phyloP scores from a whole-genome alignment of 1,284 basidiomycete genomes.

The Cutaneotrichosporon spelunceum region DNA sequence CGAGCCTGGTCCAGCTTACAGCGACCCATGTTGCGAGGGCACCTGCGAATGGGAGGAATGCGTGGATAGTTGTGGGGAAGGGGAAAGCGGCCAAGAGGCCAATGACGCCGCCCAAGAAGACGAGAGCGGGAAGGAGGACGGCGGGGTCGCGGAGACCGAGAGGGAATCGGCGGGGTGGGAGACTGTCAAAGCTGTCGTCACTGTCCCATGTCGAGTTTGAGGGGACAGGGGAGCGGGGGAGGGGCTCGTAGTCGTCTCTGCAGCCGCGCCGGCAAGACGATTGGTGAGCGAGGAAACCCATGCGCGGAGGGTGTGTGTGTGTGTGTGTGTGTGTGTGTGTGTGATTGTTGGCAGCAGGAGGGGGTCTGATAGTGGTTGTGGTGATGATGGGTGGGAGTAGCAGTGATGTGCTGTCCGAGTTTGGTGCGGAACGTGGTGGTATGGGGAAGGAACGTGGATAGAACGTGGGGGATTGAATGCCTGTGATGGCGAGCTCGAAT shows the following conservation, averaged over 20 bases:
- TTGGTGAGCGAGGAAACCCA: slow-evolving; percentile 10
- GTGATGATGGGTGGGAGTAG: not conserved
- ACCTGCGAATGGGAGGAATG: slow-evolving; percentile 27
- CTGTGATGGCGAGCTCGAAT: too few species aligned
- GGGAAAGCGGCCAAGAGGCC: slow-evolving; percentile 31
- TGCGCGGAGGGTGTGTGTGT: too few species aligned
- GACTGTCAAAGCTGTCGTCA: not conserved
- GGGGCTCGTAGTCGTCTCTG: not conserved
- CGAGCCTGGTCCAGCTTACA: slow-evolving; percentile 18
- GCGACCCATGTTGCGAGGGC: slow-evolving; percentile 26
- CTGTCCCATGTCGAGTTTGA: not conserved
- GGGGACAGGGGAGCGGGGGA: not conserved
- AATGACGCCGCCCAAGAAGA: slow-evolving; percentile 8
- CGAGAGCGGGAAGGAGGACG: slow-evolving; percentile 10
- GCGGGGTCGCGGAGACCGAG: slow-evolving; percentile 15
- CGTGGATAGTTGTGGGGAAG: slow-evolving; percentile 40
- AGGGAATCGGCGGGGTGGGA: not conserved
- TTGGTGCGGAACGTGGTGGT: not conserved
- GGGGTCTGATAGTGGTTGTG: not conserved
- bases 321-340: not conserved
- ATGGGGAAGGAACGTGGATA: not conserved
- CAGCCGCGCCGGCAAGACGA: not conserved
- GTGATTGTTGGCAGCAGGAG: not conserved
- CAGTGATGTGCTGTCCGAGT: not conserved
- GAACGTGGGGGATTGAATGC: not conserved